These are phyloP conservation scores for Physaria fendleri DNA, from an alignment of 345 rosid species.

Conservation along the genomic window DNA sequence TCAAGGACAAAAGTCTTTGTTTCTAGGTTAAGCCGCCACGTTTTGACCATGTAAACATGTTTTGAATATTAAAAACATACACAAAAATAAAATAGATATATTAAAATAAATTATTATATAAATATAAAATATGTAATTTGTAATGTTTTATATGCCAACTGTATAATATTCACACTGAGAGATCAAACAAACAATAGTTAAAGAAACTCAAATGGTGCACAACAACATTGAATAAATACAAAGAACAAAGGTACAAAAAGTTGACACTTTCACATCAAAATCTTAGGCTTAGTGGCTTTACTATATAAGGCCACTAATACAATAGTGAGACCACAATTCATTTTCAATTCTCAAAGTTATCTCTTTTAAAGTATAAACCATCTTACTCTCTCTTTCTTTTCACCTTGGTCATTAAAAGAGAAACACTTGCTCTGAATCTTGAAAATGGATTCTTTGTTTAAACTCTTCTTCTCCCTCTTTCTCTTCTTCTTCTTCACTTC, in stretches of 20 bases:
- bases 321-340: constrained; percentile 3
- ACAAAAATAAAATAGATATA: too few relatives aligned
- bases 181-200: neutral
- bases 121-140: neutral
- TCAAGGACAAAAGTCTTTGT: neutral
- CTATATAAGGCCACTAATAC: constrained; percentile 9
- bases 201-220: neutral
- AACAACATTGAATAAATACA: constrained; percentile 8
- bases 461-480: constrained; percentile 20
- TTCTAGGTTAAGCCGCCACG: neutral
- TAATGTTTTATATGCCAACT: neutral
- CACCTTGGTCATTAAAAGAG: neutral
- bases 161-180: neutral
- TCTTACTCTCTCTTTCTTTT: neutral
- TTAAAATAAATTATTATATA: too few relatives aligned
- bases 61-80: neutral
- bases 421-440: constrained; percentile 18
- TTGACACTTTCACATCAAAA: constrained; percentile 19
- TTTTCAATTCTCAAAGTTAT: constrained; percentile 3
- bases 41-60: neutral
- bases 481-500: neutral
- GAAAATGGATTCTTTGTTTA: constrained; percentile 26
- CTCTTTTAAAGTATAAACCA: neutral
- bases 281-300: constrained; percentile 11
- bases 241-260: constrained; percentile 12